Evolutionary conservation across 2,329 filamentous ascomycete species (phyloP).

Genomic region (Trichoderma breve): DNA sequence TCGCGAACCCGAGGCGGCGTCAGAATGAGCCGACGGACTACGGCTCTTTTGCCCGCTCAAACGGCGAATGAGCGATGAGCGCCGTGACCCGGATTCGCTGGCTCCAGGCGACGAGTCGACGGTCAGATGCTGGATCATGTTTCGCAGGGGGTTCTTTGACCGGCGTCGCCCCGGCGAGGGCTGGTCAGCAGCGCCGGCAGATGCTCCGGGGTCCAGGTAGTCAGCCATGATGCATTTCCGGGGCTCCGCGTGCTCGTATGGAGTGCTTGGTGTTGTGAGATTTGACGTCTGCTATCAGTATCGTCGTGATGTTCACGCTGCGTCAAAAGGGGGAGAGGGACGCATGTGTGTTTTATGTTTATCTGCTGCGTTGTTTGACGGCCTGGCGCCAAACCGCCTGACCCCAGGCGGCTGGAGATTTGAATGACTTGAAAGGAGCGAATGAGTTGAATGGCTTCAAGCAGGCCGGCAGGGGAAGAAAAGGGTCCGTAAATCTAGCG

Average conservation of each 20-base stretch:
- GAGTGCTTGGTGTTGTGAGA: not conserved
- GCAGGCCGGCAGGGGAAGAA: conserved; percentile 8
- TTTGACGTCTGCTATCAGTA: not conserved
- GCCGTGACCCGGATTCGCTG: conserved; percentile 30
- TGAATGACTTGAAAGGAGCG: conserved; percentile 16
- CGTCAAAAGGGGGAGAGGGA: conserved; percentile 9
- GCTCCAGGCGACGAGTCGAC: conserved; percentile 31
- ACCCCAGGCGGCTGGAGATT: not conserved
- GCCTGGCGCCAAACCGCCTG: not conserved
- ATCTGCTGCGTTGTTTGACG: not conserved
- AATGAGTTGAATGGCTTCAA: conserved; percentile 15
- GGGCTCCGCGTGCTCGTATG: not conserved
- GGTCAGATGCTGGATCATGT: conserved; percentile 40
- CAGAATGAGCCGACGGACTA: conserved; percentile 37
- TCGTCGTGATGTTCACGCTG: not conserved
- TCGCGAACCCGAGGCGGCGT: conserved; percentile 24
- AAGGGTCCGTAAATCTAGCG: conserved; percentile 19
- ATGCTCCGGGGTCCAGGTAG: conserved; percentile 28
- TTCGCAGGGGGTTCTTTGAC: conserved; percentile 37
- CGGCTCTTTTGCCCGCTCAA: conserved; percentile 38
- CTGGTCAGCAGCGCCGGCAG: conserved; percentile 23
- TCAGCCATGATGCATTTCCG: conserved; percentile 30
- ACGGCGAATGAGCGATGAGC: conserved; percentile 36
- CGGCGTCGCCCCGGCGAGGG: conserved; percentile 32
- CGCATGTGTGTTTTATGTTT: conserved; percentile 15